A percentile compares a stretch with the other conserved stretches of the same genome.
phyloP scores from a whole-genome alignment of 2,329 filamentous ascomycete species.

The Nothophaeocryptopus gaeumannii region DNA sequence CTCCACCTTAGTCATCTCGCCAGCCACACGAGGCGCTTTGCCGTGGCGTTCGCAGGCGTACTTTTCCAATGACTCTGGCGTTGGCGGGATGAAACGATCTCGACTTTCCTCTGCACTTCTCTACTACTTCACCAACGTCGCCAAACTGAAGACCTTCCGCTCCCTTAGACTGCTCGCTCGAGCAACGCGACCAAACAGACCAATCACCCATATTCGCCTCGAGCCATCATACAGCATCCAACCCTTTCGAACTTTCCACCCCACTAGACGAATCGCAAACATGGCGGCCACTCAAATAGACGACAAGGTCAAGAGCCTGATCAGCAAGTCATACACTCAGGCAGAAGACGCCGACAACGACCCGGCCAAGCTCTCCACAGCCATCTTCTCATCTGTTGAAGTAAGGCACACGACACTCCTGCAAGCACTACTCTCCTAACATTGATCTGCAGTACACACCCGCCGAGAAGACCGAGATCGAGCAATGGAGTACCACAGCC shows the following conservation, averaged over 20 bases:
- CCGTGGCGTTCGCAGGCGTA: not conserved
- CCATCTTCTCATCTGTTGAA: slow-evolving; percentile 34
- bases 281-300: slow-evolving; percentile 35
- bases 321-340: slow-evolving; percentile 35
- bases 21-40: not conserved
- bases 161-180: slow-evolving; percentile 23
- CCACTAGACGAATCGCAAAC: slow-evolving; percentile 17
- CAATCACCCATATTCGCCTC: not conserved
- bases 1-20: not conserved
- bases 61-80: not conserved
- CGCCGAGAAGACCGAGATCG: slow-evolving; percentile 80
- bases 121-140: not conserved
- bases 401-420: slow-evolving; percentile 22
- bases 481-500: slow-evolving; percentile 81
- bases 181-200: slow-evolving; percentile 12
- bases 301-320: slow-evolving; percentile 32
- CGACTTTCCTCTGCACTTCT: not conserved
- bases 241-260: slow-evolving; percentile 1
- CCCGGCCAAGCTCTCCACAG: slow-evolving; percentile 34
- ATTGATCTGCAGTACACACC: slow-evolving; percentile 60
- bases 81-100: not conserved
- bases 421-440: not conserved
- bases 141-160: slow-evolving; percentile 29
- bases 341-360: slow-evolving; percentile 32
- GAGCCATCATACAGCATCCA: not conserved